Evolutionary conservation across 106 monocot genomes (phyloP), one percentile per base, ranked within the genome.

Genomic region (Allium cepa): DNA sequence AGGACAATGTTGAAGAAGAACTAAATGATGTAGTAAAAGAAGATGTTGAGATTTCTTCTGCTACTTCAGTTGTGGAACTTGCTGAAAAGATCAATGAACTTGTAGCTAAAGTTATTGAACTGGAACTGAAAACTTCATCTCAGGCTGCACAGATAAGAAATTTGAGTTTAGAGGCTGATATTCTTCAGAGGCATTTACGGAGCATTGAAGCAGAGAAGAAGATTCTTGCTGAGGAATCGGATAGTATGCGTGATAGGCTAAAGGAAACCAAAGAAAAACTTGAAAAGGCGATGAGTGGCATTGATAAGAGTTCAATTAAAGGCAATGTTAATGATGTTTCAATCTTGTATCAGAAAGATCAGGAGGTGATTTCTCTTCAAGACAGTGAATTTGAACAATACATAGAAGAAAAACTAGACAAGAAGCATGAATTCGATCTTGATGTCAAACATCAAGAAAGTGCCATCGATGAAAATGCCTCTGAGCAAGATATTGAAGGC

Each of bases 71-170:
- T 36, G 78, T 73, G 4, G 78, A 79, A 46, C 62, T 79, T 12
- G 78, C 67, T 6, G 78, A 78, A 45, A 67, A 67, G 72, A 72
- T 78, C 51, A 66, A 78, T 72, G 78, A 62, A 26, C 78, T 79
- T 50, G 78, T 73, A 6, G 15, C 61, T 18, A 79, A 79, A 63
- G 78, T 79, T 45, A 69, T 79, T 13, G 53, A 26, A 2, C 46
- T 79, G 60, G 78, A 79, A 49, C 14, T 73, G 57, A 62, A 18
- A 12, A 46, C 73, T 22, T 56, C 73, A 57, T 73, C 69, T 36
- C 78, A 79, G 56, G 60, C 27, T 17, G 72, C 78, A 17, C 68
- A 68, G 18, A 55, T 79, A 61, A 26, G 57, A 62, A 69, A 27
- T 11, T 16, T 79, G 69, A 72, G 60, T 11, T 60, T 51, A 53